phyloP scores from a whole-genome alignment of 495 filamentous ascomycete species.

The Aspergillus cristatus region DNA sequence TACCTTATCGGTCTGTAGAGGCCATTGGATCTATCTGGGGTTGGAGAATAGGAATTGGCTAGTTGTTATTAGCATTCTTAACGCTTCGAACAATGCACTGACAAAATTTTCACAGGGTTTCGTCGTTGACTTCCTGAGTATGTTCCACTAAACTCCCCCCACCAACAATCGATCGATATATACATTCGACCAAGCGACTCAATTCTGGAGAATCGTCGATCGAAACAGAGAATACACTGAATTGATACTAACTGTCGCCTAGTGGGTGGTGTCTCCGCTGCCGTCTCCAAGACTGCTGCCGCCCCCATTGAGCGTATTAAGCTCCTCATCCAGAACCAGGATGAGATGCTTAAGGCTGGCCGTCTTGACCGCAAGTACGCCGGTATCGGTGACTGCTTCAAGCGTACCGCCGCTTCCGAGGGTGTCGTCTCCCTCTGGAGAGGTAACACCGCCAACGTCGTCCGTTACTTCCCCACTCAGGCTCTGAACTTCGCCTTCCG shows the following conservation, averaged over 20 bases:
- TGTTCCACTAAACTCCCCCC: constrained; percentile 31
- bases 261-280: constrained; percentile 99
- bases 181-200: too few species aligned
- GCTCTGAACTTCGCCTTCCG: constrained; percentile 99
- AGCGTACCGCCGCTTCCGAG: constrained; percentile 75
- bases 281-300: constrained; percentile 99
- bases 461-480: constrained; percentile 99
- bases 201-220: not conserved
- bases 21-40: constrained; percentile 1
- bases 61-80: not conserved
- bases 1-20: too few species aligned
- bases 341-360: constrained; percentile 99
- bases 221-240: too few species aligned
- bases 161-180: constrained; percentile 1
- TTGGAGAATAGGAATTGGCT: constrained; percentile 1
- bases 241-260: constrained; percentile 24
- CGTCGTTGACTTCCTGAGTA: constrained; percentile 97
- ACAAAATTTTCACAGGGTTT: constrained; percentile 42
- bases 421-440: constrained; percentile 82
- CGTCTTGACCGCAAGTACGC: constrained; percentile 96
- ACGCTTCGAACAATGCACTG: constrained; percentile 14
- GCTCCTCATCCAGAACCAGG: constrained; percentile 99
- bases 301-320: constrained; percentile 99
- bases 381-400: constrained; percentile 93
- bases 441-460: constrained; percentile 99